These are phyloP conservation scores for Coemansia aciculifera DNA, from an alignment of 192 early-diverging fungal species.

Conservation along the genomic window DNA sequence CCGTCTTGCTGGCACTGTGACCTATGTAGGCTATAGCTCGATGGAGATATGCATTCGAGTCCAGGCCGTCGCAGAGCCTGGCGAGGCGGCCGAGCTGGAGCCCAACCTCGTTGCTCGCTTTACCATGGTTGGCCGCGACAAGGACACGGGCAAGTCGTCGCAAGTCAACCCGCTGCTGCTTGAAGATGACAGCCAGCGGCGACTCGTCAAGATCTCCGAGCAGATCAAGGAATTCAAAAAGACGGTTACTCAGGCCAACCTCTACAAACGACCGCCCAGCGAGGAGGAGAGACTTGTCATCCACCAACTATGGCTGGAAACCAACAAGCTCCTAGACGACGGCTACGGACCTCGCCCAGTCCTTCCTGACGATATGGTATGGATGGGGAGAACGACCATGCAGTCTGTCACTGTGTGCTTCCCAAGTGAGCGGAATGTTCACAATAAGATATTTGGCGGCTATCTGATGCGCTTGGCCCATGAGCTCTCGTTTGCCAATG, in stretches of 20 bases:
- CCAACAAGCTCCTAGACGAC: conserved; percentile 58
- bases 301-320: conserved; percentile 76
- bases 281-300: conserved; percentile 76
- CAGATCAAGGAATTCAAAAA: conserved; percentile 64
- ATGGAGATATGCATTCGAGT: conserved; percentile 82
- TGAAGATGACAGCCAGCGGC: conserved; percentile 72
- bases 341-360: conserved; percentile 26
- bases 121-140: conserved; percentile 84
- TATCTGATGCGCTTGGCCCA: conserved; percentile 84
- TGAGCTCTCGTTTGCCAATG: conserved; percentile 82
- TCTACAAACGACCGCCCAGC: conserved; percentile 73
- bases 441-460: conserved; percentile 76
- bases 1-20: conserved; percentile 79
- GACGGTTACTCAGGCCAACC: conserved; percentile 44
- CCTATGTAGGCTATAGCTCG: conserved; percentile 80
- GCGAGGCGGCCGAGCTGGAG: conserved; percentile 35
- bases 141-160: conserved; percentile 65
- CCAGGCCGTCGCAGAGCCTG: conserved; percentile 57
- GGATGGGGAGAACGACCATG: conserved; percentile 78
- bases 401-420: conserved; percentile 67
- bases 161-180: conserved; percentile 74
- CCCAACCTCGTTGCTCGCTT: conserved; percentile 78
- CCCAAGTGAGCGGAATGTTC: conserved; percentile 80
- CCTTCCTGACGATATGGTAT: conserved; percentile 58
- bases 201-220: conserved; percentile 69